These are phyloP conservation scores for Favolaschia claudopus DNA, from an alignment of 768 basidiomycete genomes.

Conservation along the genomic window DNA sequence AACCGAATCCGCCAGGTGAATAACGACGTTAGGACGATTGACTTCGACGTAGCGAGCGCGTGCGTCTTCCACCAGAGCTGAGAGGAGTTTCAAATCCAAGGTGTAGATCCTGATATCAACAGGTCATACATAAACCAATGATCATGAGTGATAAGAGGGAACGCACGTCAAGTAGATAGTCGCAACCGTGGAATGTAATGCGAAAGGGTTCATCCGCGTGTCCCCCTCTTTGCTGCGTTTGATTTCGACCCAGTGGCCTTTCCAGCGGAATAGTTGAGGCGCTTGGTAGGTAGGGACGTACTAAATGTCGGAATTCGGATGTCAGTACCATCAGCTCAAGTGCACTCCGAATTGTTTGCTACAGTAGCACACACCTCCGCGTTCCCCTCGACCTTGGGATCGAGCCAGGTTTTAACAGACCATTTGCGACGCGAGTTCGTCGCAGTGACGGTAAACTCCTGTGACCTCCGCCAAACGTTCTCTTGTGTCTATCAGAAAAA, in stretches of 20 bases:
- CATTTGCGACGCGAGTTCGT: slow-evolving; percentile 9
- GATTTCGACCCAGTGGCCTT: slow-evolving; percentile 50
- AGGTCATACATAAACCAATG: background rate
- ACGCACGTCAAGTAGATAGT: slow-evolving; percentile 43
- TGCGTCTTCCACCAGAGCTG: slow-evolving; percentile 49
- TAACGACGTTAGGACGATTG: slow-evolving; percentile 47
- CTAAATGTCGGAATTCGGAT: too few species aligned
- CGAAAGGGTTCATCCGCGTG: slow-evolving; percentile 15
- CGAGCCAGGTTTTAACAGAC: slow-evolving; percentile 1
- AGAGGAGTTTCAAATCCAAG: slow-evolving; percentile 46
- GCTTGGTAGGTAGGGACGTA: slow-evolving; percentile 50
- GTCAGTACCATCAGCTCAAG: too few species aligned
- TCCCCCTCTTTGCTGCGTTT: slow-evolving; percentile 24
- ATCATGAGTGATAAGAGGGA: background rate
- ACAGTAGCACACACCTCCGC: too few species aligned
- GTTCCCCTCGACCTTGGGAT: slow-evolving; percentile 27
- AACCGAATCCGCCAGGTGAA: slow-evolving; percentile 44
- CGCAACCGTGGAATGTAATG: background rate
- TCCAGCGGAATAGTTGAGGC: slow-evolving; percentile 52
- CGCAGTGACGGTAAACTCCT: slow-evolving; percentile 6
- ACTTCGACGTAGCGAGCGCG: slow-evolving; percentile 46
- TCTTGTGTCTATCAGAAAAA: background rate
- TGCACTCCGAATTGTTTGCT: too few species aligned
- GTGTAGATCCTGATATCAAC: slow-evolving; percentile 55
- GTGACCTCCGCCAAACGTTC: slow-evolving; percentile 5